A percentile compares a stretch with the other conserved stretches of the same genome.
These are phyloP conservation scores for Penicillium vulpinum DNA, from an alignment of 2,329 filamentous ascomycete species.

Conservation along the genomic window DNA sequence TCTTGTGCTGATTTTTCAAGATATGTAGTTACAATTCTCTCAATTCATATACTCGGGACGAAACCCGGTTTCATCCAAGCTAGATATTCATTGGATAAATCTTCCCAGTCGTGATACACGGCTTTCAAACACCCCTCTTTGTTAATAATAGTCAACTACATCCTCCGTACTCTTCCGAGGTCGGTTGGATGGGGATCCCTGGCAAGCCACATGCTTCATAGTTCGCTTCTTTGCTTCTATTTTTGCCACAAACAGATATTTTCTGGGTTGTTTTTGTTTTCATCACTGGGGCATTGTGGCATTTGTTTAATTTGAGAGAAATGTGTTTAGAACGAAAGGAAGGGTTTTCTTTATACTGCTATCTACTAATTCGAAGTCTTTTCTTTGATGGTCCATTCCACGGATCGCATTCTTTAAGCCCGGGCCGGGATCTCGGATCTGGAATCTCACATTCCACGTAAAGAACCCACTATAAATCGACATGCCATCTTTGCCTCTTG, in stretches of 20 bases:
- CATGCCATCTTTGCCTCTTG: neutral
- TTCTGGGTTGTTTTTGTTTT: neutral
- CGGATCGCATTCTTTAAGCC: neutral
- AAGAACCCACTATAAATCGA: neutral
- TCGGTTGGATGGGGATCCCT: neutral
- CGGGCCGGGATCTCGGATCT: neutral
- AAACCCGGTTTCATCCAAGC: neutral
- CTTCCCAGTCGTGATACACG: neutral
- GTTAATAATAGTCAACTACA: neutral
- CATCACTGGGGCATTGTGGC: neutral
- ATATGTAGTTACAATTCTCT: neutral
- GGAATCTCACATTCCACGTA: neutral
- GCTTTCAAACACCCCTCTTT: neutral
- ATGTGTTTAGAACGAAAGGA: neutral
- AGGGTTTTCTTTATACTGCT: neutral
- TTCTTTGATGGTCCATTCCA: neutral
- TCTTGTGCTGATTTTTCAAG: neutral
- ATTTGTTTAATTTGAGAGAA: neutral
- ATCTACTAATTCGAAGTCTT: neutral
- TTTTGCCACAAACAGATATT: neutral
- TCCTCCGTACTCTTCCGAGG: no score
- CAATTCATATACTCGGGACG: no score
- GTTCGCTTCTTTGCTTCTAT: neutral
- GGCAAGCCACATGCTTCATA: constrained; percentile 1
- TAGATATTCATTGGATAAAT: neutral